A percentile compares a stretch with the other conserved stretches of the same genome.
Conservation (phyloP, 495 filamentous ascomycete species). For the Aspergillus asperescens region DNA sequence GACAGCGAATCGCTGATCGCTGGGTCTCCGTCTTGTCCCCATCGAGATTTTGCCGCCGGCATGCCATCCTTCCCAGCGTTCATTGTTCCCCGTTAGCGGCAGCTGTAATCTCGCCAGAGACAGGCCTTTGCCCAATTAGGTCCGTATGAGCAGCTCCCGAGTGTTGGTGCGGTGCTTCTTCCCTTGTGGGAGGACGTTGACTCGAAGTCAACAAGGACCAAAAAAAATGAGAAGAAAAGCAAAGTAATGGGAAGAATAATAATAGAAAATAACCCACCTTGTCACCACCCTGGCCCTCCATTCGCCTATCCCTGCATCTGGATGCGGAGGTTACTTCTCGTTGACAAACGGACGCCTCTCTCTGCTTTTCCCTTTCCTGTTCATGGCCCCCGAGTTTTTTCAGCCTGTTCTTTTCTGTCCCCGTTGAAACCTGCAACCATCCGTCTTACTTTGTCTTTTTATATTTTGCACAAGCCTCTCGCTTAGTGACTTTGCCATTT, state of each 20-base stretch:
- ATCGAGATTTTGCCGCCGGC: slow-evolving; percentile 26
- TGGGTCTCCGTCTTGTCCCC: slow-evolving; percentile 9
- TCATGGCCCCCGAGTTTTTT: slow-evolving; percentile 2
- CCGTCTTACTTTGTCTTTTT: slow-evolving; percentile 6
- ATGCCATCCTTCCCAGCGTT: slow-evolving; percentile 22
- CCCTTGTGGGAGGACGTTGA: slow-evolving; percentile 5
- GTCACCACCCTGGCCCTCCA: slow-evolving; percentile 4
- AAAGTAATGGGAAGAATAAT: slow-evolving; percentile 7
- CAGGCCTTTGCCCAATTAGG: slow-evolving; percentile 19
- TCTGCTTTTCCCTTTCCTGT: slow-evolving; percentile 14
- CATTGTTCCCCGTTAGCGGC: slow-evolving; percentile 25
- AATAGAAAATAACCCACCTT: slow-evolving; percentile 16
- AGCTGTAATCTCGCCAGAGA: slow-evolving; percentile 19
- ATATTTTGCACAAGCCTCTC: background rate
- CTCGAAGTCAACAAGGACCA: background rate
- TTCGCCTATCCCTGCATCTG: slow-evolving; percentile 11
- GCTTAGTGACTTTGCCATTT: slow-evolving; percentile 7
- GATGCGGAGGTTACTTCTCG: slow-evolving; percentile 13
- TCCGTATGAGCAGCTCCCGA: slow-evolving; percentile 17
- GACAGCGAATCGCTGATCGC: slow-evolving; percentile 15
- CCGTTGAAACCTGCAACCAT: slow-evolving; percentile 13
- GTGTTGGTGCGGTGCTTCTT: slow-evolving; percentile 7
- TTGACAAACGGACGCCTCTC: slow-evolving; percentile 18
- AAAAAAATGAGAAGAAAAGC: slow-evolving; percentile 3
- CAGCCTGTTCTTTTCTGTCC: slow-evolving; percentile 11